phyloP scores from a whole-genome alignment of 352 stramenopile species.

The Phytophthora boehmeriae region DNA sequence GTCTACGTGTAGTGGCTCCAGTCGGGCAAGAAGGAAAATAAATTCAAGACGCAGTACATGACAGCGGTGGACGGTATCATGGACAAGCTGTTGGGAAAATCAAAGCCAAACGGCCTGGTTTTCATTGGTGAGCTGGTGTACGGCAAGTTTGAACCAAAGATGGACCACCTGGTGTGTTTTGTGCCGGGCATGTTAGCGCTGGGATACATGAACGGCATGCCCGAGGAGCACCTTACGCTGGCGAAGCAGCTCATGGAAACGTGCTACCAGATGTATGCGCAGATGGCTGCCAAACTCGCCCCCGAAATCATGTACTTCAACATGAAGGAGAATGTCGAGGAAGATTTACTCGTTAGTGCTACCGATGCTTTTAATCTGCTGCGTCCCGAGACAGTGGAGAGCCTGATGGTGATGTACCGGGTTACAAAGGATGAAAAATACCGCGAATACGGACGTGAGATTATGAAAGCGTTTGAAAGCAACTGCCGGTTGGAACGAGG shows the following conservation, averaged over 20 bases:
- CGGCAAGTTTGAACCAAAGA: conserved; percentile 62
- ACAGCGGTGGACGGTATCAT: conserved; percentile 69
- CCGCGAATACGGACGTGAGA: conserved; percentile 79
- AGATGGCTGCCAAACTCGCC: conserved; percentile 82
- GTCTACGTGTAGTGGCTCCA: conserved; percentile 56
- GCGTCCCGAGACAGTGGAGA: conserved; percentile 93
- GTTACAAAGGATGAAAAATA: conserved; percentile 91
- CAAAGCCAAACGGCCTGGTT: conserved; percentile 59
- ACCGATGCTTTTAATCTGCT: conserved; percentile 85
- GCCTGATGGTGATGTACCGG: conserved; percentile 91
- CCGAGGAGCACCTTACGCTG: conserved; percentile 63
- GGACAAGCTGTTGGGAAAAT: conserved; percentile 55
- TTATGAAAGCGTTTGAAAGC: conserved; percentile 88
- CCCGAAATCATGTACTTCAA: conserved; percentile 88
- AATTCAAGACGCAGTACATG: conserved; percentile 72
- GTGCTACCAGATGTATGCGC: conserved; percentile 89
- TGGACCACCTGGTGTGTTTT: conserved; percentile 93
- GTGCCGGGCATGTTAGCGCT: conserved; percentile 88
- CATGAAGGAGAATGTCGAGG: conserved; percentile 47
- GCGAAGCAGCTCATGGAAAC: conserved; percentile 82
- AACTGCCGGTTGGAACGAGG: conserved; percentile 69
- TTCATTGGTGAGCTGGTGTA: conserved; percentile 77
- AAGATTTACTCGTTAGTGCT: conserved; percentile 58
- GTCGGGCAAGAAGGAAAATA: conserved; percentile 74
- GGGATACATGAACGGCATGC: conserved; percentile 75